Evolutionary conservation across 176 grass and related monocot species (phyloP).

Genomic region (Avena atlantica): DNA sequence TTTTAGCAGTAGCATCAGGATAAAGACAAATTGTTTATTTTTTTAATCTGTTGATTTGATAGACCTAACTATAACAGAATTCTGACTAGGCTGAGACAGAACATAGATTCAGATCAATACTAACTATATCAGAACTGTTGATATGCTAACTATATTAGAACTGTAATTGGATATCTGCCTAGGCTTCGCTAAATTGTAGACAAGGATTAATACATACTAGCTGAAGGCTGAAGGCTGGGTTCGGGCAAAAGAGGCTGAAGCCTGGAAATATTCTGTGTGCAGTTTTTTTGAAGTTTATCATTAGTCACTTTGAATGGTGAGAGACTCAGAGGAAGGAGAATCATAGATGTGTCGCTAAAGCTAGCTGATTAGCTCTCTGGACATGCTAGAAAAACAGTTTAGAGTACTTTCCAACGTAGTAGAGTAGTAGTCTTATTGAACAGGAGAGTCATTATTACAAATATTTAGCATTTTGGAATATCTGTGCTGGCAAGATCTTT

Average conservation of each 20-base stretch:
- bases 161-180: conserved; percentile 30
- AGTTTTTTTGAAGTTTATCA: too few species aligned
- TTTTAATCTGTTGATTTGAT: neutral
- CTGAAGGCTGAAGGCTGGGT: too few species aligned
- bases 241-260: too few species aligned
- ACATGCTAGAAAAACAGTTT: neutral
- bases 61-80: conserved; percentile 27
- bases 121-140: conserved; percentile 24
- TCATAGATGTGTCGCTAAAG: neutral
- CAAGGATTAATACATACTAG: conserved; percentile 26
- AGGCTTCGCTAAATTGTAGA: conserved; percentile 3
- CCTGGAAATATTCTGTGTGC: too few species aligned
- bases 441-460: neutral
- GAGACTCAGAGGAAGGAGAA: neutral
- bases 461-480: neutral
- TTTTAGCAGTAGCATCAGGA: neutral
- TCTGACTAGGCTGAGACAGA: conserved; percentile 25
- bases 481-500: conserved; percentile 58
- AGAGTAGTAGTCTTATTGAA: neutral
- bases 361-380: neutral
- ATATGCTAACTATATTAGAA: conserved; percentile 42
- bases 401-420: neutral
- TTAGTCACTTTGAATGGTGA: neutral
- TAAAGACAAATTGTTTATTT: conserved; percentile 23
- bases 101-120: neutral